Percentiles rank a stretch among this genome's conserved stretches.
Evolutionary conservation across 345 rosid species (phyloP).

Genomic region (Garcia nutans): DNA sequence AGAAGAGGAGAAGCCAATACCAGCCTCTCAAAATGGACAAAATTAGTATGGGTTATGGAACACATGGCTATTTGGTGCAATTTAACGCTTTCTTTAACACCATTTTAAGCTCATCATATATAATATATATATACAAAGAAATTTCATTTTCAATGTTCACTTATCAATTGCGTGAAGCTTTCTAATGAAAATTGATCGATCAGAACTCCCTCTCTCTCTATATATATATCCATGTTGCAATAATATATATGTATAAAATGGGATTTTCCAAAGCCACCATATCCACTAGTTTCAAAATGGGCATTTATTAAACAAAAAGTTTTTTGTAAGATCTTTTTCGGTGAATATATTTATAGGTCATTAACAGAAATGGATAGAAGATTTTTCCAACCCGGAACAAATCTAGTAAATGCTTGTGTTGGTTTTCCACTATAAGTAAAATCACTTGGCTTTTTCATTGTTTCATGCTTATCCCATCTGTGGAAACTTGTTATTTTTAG

Average conservation of each 20-base stretch:
- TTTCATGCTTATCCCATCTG: slow-evolving; percentile 19
- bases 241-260: too few species aligned
- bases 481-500: background rate
- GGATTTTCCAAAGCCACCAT: background rate
- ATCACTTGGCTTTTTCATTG: background rate
- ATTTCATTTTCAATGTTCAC: background rate
- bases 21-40: too few species aligned
- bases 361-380: slow-evolving; percentile 28
- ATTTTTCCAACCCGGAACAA: slow-evolving; percentile 34
- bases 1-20: too few species aligned
- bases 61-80: too few species aligned
- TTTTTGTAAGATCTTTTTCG: slow-evolving; percentile 17
- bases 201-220: background rate
- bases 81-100: too few species aligned
- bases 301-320: background rate
- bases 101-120: too few species aligned
- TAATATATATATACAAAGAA: too few species aligned
- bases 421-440: slow-evolving; percentile 30
- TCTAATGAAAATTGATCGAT: background rate
- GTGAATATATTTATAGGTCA: background rate
- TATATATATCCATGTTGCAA: background rate
- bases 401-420: slow-evolving; percentile 26
- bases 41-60: too few species aligned
- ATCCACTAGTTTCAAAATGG: slow-evolving; percentile 10
- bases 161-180: slow-evolving; percentile 22